Base-by-base conservation (phyloP, 768 basidiomycete species). In the Suillus luteus region DNA sequence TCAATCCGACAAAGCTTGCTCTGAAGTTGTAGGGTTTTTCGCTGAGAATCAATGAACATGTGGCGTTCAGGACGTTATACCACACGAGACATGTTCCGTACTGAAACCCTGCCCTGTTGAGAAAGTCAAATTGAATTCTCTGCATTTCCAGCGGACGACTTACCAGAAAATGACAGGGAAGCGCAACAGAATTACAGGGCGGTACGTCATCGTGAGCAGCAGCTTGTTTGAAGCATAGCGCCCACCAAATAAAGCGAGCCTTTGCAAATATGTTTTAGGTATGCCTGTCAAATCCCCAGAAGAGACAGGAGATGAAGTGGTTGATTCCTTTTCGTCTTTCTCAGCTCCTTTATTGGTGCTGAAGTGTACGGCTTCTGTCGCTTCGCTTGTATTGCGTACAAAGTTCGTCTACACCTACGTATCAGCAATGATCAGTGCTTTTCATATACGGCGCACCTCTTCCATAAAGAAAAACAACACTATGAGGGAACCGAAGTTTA, bases 31-130 rank as follows among this genome's bases (percentile, higher is more conserved):
- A 71, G 3, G 70, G 70, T 19, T 65, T 35, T n/a, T 43, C 46
- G 19, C 70, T 69, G 31, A 71, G 49, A 12, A 70, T 71, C 51
- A 68, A 58, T 7, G 69, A 70, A 31, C 59, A 65, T 1, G 69
- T 70, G 37, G 67, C 69, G 46, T 70, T 70, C 46, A 71, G 65
- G 10, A 71, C 69, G 31, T 71, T 70, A 44, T 68, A 71, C 69
- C 69, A 71, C 54, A 70, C 67, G 11, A 71, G 64, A 64, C 64
- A 64, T 1, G 62, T 59, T 9, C 70, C 70, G 38, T 71, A 71
- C 48, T 68, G 69, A 44, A 71, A 71, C 35, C 67, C 67, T 54
- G 67, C 66, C 69, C 66, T 70, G 27, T 51, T 44, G 33, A 35
- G 41, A 17, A 7, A 52, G 46, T 59, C 9, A n/a, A 31, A 22